phyloP scores from a whole-genome alignment of 148 eudicot species.

The Rhododendron williamsianum region DNA sequence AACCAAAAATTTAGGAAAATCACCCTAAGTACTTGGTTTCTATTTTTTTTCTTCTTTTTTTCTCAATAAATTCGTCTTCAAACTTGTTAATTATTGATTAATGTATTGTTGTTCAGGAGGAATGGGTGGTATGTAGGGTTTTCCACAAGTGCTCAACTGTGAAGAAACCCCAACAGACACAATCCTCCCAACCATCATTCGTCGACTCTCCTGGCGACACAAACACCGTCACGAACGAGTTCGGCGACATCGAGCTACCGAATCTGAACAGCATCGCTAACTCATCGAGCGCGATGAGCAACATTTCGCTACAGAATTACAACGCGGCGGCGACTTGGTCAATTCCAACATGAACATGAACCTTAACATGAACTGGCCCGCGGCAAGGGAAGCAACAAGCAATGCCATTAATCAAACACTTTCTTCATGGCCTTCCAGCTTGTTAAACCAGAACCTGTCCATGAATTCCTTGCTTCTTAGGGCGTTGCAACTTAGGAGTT shows the following conservation, averaged over 20 bases:
- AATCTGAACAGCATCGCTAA: constrained; percentile 32
- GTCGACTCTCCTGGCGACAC: constrained; percentile 53
- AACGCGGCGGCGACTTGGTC: background rate
- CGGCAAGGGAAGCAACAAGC: constrained; percentile 18
- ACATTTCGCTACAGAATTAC: constrained; percentile 30
- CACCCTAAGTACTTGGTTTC: background rate
- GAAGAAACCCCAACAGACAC: constrained; percentile 53
- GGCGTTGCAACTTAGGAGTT: constrained; percentile 55
- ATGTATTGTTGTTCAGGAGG: constrained; percentile 40
- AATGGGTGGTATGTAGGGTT: constrained; percentile 90
- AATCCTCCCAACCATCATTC: constrained; percentile 45
- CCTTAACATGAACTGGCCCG: constrained; percentile 30
- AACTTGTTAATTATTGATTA: background rate
- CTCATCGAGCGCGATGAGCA: constrained; percentile 25
- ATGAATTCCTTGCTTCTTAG: constrained; percentile 65
- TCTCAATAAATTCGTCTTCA: background rate
- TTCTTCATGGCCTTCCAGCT: constrained; percentile 42
- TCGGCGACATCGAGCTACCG: constrained; percentile 54
- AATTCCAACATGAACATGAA: constrained; percentile 9
- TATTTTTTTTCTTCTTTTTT: background rate
- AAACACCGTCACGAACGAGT: constrained; percentile 44
- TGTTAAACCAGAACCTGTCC: constrained; percentile 45
- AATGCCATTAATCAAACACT: constrained; percentile 24
- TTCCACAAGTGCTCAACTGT: constrained; percentile 59
- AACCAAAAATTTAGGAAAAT: no score